Evolutionary conservation across 2,329 filamentous ascomycete genomes (phyloP).

Genomic region (Arthrocladium fulminans): DNA sequence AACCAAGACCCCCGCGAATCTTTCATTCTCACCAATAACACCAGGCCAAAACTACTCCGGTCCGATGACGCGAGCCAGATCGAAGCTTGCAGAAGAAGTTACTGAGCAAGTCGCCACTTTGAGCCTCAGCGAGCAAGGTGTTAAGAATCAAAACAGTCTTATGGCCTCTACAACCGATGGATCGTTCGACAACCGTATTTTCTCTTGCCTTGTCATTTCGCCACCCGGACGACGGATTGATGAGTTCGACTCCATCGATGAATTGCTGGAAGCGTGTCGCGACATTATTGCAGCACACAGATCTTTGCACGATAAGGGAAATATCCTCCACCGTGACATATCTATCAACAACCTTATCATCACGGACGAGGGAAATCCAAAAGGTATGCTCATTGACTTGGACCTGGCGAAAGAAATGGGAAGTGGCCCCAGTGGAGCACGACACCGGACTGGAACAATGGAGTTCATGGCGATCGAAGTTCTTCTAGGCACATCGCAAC

Average conservation of each 20-base stretch:
- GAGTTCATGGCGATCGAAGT: background rate
- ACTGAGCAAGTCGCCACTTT: background rate
- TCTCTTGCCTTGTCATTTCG: slow-evolving; percentile 27
- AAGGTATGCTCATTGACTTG: slow-evolving; percentile 29
- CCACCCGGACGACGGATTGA: slow-evolving; percentile 25
- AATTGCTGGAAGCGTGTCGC: slow-evolving; percentile 29
- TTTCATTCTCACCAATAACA: too few species aligned
- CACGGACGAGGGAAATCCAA: slow-evolving; percentile 12
- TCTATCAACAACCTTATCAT: slow-evolving; percentile 36
- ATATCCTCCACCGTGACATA: slow-evolving; percentile 32
- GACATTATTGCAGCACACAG: slow-evolving; percentile 31
- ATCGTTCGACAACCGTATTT: slow-evolving; percentile 26
- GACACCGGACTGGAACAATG: background rate
- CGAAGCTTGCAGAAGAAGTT: too few species aligned
- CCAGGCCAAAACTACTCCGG: too few species aligned
- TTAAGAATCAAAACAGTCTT: background rate
- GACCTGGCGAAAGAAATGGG: slow-evolving; percentile 26
- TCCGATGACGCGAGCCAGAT: too few species aligned
- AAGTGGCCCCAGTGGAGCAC: slow-evolving; percentile 5
- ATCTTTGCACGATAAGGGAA: slow-evolving; percentile 27
- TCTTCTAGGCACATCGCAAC: background rate
- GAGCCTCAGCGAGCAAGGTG: background rate
- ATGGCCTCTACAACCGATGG: background rate
- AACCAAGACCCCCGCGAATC: too few species aligned
- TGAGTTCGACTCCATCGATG: slow-evolving; percentile 23